Conservation (phyloP, 164 flowering plant genomes). For the Vitis rupestris region DNA sequence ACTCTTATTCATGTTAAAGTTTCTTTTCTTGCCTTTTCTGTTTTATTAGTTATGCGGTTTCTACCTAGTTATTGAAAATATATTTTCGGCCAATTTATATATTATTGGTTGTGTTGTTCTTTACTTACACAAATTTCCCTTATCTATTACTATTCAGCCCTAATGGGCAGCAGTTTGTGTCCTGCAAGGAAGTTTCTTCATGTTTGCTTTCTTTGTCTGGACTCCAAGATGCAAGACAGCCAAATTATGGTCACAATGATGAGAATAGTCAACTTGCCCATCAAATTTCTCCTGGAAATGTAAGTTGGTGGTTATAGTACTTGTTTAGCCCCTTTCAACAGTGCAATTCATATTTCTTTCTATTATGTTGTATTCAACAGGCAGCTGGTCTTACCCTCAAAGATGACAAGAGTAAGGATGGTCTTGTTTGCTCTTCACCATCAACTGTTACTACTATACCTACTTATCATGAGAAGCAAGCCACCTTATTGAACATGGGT, state of each 20-base stretch:
- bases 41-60: no score
- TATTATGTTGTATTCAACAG: conserved; percentile 21
- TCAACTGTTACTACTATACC: conserved; percentile 23
- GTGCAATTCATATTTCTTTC: conserved; percentile 2
- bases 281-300: conserved; percentile 30
- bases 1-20: no score
- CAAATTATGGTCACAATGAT: conserved; percentile 11
- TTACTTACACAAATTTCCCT: conserved; percentile 11
- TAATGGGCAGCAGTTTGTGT: conserved; percentile 63
- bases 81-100: background rate
- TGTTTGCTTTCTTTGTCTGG: conserved; percentile 52
- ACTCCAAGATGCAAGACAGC: conserved; percentile 27
- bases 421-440: conserved; percentile 16
- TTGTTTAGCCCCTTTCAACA: conserved; percentile 2
- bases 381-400: conserved; percentile 22
- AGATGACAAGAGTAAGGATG: conserved; percentile 24
- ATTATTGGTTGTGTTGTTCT: conserved; percentile 10
- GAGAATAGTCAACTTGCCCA: conserved; percentile 10
- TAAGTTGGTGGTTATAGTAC: conserved; percentile 25
- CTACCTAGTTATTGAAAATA: background rate
- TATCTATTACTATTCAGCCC: conserved; percentile 53
- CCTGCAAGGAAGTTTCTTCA: conserved; percentile 77
- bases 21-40: no score
- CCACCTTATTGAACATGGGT: conserved; percentile 15
- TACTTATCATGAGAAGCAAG: conserved; percentile 26